Conservation (phyloP, 805 yeast genomes). For the Metschnikowia bowlesiae region DNA sequence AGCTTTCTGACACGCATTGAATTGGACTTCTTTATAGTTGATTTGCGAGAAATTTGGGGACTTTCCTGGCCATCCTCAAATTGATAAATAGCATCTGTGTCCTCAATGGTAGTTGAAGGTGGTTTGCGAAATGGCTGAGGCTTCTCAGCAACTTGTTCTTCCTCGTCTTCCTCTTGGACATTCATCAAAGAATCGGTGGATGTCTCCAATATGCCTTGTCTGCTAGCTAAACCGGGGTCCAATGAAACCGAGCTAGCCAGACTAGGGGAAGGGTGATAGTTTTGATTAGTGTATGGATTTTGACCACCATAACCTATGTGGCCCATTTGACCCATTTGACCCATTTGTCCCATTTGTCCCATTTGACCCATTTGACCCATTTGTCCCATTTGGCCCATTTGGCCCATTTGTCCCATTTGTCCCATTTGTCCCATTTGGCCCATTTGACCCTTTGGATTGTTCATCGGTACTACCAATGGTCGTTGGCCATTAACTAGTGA, state of each 20-base stretch:
- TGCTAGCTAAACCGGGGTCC: not conserved
- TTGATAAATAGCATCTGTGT: slow-evolving; percentile 27
- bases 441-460: not conserved
- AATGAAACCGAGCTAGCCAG: not conserved
- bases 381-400: not conserved
- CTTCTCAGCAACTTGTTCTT: slow-evolving; percentile 5
- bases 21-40: slow-evolving; percentile 37
- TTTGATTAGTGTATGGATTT: not conserved
- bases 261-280: not conserved
- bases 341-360: not conserved
- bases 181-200: slow-evolving; percentile 16
- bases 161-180: slow-evolving; percentile 18
- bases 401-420: not conserved
- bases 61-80: slow-evolving; percentile 26
- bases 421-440: not conserved
- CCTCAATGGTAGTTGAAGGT: not conserved
- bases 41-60: slow-evolving; percentile 32
- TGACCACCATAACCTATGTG: not conserved
- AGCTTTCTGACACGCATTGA: slow-evolving; percentile 40
- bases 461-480: not conserved
- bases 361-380: not conserved
- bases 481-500: not conserved
- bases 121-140: not conserved
- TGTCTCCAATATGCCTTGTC: slow-evolving; percentile 3
- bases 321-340: not conserved